These are phyloP conservation scores for Pseudogymnoascus sp. DNA, from an alignment of 2,329 filamentous ascomycete species.

Conservation along the genomic window DNA sequence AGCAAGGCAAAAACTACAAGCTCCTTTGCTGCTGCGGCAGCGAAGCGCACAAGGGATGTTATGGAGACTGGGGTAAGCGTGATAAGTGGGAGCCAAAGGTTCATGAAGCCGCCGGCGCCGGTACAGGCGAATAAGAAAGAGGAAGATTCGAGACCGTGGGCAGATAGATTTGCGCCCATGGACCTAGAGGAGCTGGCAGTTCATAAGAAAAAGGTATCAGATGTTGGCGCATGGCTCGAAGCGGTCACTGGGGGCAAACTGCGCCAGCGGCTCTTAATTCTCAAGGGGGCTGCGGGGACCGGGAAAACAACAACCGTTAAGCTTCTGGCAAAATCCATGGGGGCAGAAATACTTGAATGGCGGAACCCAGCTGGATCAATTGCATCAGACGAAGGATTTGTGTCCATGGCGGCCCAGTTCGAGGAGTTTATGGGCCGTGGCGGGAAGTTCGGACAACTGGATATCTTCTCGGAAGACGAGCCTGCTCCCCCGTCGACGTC, in stretches of 20 bases:
- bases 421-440: constrained; percentile 83
- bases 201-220: constrained; percentile 85
- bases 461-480: constrained; percentile 30
- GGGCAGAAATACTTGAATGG: constrained; percentile 78
- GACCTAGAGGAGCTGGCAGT: constrained; percentile 80
- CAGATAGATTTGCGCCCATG: constrained; percentile 69
- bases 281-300: constrained; percentile 85
- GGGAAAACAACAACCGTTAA: constrained; percentile 86
- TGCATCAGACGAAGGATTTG: constrained; percentile 46
- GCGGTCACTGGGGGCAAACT: constrained; percentile 58
- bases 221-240: constrained; percentile 77
- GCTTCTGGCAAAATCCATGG: constrained; percentile 69
- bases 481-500: constrained; percentile 23
- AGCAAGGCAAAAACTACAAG: constrained; percentile 44
- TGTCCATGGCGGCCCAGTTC: constrained; percentile 72
- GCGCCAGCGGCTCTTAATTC: constrained; percentile 66
- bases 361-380: constrained; percentile 64
- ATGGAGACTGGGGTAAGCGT: constrained; percentile 19
- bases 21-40: constrained; percentile 47
- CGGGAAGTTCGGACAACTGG: constrained; percentile 68
- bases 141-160: constrained; percentile 69
- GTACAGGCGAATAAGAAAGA: constrained; percentile 26
- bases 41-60: constrained; percentile 41
- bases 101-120: constrained; percentile 37
- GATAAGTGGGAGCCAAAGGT: constrained; percentile 40